Evolutionary conservation across 306 rosid species (phyloP).

Genomic region (Vachellia pachyceras): DNA sequence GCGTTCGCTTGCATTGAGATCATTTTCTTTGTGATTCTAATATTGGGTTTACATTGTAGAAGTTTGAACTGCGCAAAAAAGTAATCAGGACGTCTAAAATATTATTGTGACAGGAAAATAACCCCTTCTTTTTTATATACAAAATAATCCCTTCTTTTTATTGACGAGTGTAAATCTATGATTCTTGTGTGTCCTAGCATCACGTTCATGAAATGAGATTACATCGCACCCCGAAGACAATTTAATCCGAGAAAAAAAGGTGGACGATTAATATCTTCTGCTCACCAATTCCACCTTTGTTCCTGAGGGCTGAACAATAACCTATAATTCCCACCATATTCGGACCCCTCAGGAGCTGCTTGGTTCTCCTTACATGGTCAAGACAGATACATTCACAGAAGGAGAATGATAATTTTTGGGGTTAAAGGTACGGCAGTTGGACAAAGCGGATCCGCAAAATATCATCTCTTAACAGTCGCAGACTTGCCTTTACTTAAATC

Average conservation of each 20-base stretch:
- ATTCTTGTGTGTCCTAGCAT: slow-evolving; percentile 14
- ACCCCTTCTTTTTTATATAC: neutral
- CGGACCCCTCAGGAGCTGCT: slow-evolving; percentile 28
- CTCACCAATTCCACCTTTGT: slow-evolving; percentile 7
- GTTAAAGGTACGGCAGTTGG: slow-evolving; percentile 12
- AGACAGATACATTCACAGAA: slow-evolving; percentile 27
- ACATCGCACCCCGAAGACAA: no score
- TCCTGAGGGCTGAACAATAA: slow-evolving; percentile 28
- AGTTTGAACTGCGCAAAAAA: neutral
- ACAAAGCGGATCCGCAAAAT: slow-evolving; percentile 27
- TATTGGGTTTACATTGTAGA: neutral
- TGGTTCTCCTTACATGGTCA: slow-evolving; percentile 23
- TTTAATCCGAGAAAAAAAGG: slow-evolving; percentile 28
- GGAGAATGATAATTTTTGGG: slow-evolving; percentile 26
- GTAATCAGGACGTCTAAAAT: no score
- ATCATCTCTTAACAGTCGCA: slow-evolving; percentile 43
- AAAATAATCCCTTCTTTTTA: slow-evolving; percentile 16
- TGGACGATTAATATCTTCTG: slow-evolving; percentile 17
- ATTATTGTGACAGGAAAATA: slow-evolving; percentile 5
- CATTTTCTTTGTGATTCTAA: neutral
- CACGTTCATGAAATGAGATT: no score
- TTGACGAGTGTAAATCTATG: neutral
- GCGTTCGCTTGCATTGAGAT: neutral
- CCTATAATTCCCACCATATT: slow-evolving; percentile 26
- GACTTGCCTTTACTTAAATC: slow-evolving; percentile 90